These are phyloP conservation scores for Cornus florida DNA, from an alignment of 148 eudicot species.

Conservation along the genomic window DNA sequence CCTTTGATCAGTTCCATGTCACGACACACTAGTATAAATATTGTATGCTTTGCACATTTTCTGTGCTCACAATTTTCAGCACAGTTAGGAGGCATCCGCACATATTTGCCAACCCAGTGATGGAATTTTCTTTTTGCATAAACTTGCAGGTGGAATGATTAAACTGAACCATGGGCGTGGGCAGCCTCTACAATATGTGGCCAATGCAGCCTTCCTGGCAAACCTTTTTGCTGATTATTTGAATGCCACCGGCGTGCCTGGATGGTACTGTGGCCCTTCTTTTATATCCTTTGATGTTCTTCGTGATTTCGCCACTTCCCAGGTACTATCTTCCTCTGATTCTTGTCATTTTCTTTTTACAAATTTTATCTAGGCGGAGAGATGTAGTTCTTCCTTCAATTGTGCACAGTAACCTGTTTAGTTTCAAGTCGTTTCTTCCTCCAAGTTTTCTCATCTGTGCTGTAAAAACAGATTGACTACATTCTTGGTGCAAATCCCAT, in stretches of 20 bases:
- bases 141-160: constrained; percentile 65
- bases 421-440: neutral
- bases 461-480: constrained; percentile 50
- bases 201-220: constrained; percentile 70
- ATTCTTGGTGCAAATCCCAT: constrained; percentile 67
- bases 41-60: too few relatives aligned
- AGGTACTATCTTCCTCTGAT: constrained; percentile 32
- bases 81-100: too few relatives aligned
- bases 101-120: neutral
- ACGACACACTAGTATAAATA: too few relatives aligned
- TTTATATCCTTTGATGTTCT: constrained; percentile 37
- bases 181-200: constrained; percentile 71
- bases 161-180: constrained; percentile 50
- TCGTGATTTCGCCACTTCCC: constrained; percentile 57
- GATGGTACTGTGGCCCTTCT: constrained; percentile 61
- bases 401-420: too few relatives aligned
- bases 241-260: constrained; percentile 59
- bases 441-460: neutral
- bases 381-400: neutral
- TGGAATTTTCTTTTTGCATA: neutral
- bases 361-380: too few relatives aligned
- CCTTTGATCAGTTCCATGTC: neutral
- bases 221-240: constrained; percentile 69
- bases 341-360: neutral
- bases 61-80: too few relatives aligned